Base-by-base conservation (phyloP, 2,329 filamentous ascomycete genomes). In the Fusarium sp. region DNA sequence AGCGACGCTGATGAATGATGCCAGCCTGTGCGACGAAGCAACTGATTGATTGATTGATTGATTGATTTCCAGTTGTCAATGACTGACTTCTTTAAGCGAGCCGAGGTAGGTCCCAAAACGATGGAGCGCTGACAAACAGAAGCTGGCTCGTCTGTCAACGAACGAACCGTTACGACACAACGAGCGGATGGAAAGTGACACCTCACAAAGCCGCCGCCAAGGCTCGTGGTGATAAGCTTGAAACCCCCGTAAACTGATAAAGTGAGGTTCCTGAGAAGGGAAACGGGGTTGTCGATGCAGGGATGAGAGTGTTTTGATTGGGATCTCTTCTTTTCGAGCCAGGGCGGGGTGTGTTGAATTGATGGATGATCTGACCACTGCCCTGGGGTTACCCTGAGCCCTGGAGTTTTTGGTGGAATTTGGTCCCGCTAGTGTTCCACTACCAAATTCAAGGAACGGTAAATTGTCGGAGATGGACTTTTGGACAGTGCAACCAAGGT, bases 291-390 rank as follows among this genome's bases (percentile, higher is more conserved):
- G 56, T 58, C n/a, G 32, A 32, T 50, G 64, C 64, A 73, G 69
- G 64, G 65, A 66, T 66, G 20, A 45, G 44, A 55, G 22, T 60
- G 41, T 38, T 69, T 58, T 65, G 67, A 58, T 70, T 70, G 62
- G 70, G 38, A 62, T 64, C 62, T 64, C 34, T 45, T 36, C n/a
- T 39, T 42, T 42, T 57, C 39, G 47, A 44, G 38, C 34, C 52
- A 60, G 54, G 60, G 61, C 48, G 62, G 71, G 71, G 66, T 66
- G 47, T 41, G 52, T 45, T 62, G 54, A 62, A 18, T 30, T 30
- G 45, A 28, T 54, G 47, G 44, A 68, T 74, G 70, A 71, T 73
- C 70, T 74, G 70, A 73, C 58, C 67, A 73, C 58, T 71, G 51
- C 18, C 44, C 57, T 73, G 50, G 45, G 56, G 28, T 30, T 55